Percentiles rank a stretch among this genome's conserved stretches.
phyloP scores from a whole-genome alignment of 352 stramenopile genomes.

The Thraustotheca clavata region DNA sequence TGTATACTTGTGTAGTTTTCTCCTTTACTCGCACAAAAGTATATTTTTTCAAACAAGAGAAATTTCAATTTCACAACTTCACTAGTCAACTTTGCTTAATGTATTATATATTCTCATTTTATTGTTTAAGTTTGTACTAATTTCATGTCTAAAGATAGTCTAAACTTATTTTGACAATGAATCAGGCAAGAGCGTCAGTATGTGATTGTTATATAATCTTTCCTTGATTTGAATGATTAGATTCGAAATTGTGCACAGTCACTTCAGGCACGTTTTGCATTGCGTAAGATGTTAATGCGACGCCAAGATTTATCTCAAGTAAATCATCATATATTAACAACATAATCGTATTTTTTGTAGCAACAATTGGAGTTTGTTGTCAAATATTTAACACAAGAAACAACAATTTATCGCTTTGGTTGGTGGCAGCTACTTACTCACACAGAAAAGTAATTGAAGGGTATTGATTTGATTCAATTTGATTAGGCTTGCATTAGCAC shows the following conservation, averaged over 20 bases:
- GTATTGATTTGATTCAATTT: background rate
- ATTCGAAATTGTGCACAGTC: constrained; percentile 11
- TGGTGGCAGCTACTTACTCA: constrained; percentile 17
- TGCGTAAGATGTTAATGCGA: constrained; percentile 13
- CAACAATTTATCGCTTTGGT: constrained; percentile 2
- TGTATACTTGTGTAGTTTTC: too few species aligned
- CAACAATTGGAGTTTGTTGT: constrained; percentile 21
- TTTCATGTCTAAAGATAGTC: too few species aligned
- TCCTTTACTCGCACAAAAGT: too few species aligned
- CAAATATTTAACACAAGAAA: constrained; percentile 11
- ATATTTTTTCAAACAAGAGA: too few species aligned
- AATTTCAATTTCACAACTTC: too few species aligned
- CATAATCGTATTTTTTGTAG: background rate
- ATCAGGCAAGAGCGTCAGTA: too few species aligned
- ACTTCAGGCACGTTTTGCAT: constrained; percentile 13
- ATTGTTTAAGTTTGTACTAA: too few species aligned
- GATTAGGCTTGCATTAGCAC: constrained; percentile 3
- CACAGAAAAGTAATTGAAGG: constrained; percentile 7
- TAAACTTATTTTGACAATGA: too few species aligned
- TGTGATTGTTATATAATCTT: too few species aligned
- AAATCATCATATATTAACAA: background rate
- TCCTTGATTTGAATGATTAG: too few species aligned
- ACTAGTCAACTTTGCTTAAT: too few species aligned
- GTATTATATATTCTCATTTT: too few species aligned
- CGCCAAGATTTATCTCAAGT: constrained; percentile 10